Evolutionary conservation across 768 basidiomycete genomes (phyloP), one percentile per base, ranked within the genome.

Genomic region (Pulveroboletus sp.): DNA sequence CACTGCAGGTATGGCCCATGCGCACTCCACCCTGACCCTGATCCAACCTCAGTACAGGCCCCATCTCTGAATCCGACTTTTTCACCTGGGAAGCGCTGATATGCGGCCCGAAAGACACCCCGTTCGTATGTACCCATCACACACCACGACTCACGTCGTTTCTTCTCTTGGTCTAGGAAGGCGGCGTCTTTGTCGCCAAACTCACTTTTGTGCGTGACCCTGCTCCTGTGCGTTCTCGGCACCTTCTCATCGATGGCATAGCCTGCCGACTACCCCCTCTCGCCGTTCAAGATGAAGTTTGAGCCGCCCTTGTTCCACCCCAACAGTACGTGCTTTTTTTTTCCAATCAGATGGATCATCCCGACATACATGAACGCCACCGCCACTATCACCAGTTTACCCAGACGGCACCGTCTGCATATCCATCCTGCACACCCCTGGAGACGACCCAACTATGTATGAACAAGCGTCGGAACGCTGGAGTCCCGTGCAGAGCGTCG

Each of bases 241-340:
- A 19, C 17, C 13, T 8, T 29, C 27, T 29, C 40, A 41, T 17
- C 29, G 9, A n/a, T 5, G 11, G 9, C 13, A 14, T 36, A 93
- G 92, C 94, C 94, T 0, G 65, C 78, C 33, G 97, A 99, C 64
- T 99, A 99, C 70, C 97, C 97, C 27, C 73, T 99, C 61, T 95
- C 91, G 44, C 97, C 97, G 17, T 98, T 98, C 84, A 97, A 94
- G 74, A 98, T 99, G 97, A 92, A 81, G 63, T 99, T 99, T 61
- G 94, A 97, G 38, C 97, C 97, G 4, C 94, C 95, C 3, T 68
- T 99, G 47, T 90, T 97, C 70, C 97, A 99, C 70, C 97, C 97
- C 16, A 99, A 99, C 67, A 88, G 97, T 95, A 57, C 69, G 88
- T 71, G n/a, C 44, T 25, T 40, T 32, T 41, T 43, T 31, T 45